phyloP scores from a whole-genome alignment of 2,329 filamentous ascomycete species.

The Emydomyces testavorans region DNA sequence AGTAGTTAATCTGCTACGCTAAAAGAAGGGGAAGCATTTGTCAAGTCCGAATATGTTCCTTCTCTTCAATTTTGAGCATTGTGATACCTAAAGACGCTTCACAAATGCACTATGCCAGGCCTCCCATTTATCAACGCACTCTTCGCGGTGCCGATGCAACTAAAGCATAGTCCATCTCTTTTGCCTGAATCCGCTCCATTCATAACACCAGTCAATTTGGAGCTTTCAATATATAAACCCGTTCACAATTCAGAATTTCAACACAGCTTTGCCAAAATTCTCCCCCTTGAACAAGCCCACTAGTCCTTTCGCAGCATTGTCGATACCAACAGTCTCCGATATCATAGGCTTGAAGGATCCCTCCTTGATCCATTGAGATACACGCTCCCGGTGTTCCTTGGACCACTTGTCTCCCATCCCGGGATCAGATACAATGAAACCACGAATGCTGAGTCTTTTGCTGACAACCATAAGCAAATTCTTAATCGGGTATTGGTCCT shows the following conservation, averaged over 20 bases:
- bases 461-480: constrained; percentile 54
- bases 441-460: constrained; percentile 57
- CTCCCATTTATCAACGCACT: neutral
- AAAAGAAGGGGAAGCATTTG: neutral
- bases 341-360: constrained; percentile 62
- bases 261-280: constrained; percentile 77
- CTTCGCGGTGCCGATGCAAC: too few species aligned
- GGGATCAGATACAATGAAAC: constrained; percentile 60
- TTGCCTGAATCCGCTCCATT: too few species aligned
- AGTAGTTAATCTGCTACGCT: too few species aligned
- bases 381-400: constrained; percentile 61
- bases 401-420: constrained; percentile 56
- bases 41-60: neutral
- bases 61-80: neutral
- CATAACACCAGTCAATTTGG: too few species aligned
- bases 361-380: constrained; percentile 65
- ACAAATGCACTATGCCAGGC: too few species aligned
- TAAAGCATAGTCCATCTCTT: too few species aligned
- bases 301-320: constrained; percentile 61
- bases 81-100: too few species aligned
- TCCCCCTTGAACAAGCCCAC: constrained; percentile 63
- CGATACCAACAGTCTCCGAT: constrained; percentile 61
- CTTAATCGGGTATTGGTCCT: constrained; percentile 53
- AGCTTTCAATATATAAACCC: too few species aligned
- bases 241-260: constrained; percentile 49